These are phyloP conservation scores for Phaseolus coccineus DNA, from an alignment of 331 rosid species.

Conservation along the genomic window DNA sequence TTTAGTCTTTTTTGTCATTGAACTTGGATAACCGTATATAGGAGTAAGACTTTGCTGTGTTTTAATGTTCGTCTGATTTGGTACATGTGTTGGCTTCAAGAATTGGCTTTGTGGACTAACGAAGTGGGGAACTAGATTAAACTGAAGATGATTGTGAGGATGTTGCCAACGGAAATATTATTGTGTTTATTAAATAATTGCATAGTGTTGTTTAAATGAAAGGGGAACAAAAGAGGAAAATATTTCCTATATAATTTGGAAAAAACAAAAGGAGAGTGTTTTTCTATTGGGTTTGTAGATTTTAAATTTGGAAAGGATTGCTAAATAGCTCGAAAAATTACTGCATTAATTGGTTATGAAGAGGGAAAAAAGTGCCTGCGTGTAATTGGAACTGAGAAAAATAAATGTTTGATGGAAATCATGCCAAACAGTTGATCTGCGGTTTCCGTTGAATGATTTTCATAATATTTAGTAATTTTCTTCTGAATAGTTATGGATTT, in stretches of 20 bases:
- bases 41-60: not conserved
- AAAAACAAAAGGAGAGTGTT: not conserved
- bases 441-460: not conserved
- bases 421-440: not conserved
- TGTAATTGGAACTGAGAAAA: too few species aligned
- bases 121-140: not conserved
- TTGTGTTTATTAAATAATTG: too few species aligned
- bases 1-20: not conserved
- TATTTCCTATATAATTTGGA: too few species aligned
- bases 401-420: not conserved
- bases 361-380: too few species aligned
- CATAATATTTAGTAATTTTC: not conserved
- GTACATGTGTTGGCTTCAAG: not conserved
- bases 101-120: not conserved
- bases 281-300: not conserved
- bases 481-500: not conserved
- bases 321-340: not conserved
- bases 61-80: not conserved
- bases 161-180: not conserved
- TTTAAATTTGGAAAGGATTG: not conserved
- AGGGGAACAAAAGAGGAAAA: not conserved
- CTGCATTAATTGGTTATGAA: not conserved
- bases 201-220: not conserved
- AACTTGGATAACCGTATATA: slow-evolving; percentile 7
- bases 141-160: not conserved